Percentiles rank a stretch among this genome's conserved stretches.
Evolutionary conservation across 331 rosid species (phyloP).

Genomic region (Stylosanthes scabra): DNA sequence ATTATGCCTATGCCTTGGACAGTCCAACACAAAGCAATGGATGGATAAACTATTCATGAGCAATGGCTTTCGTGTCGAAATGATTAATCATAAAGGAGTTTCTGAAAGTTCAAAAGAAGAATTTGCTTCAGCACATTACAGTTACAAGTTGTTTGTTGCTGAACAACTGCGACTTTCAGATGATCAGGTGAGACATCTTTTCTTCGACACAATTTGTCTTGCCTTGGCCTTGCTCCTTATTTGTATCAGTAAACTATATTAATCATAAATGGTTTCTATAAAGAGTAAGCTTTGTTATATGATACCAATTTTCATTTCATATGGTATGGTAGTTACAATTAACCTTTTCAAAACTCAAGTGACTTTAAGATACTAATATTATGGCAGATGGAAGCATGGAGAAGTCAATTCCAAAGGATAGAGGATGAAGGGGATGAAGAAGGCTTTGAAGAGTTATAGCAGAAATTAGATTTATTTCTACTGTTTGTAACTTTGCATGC

Average conservation of each 20-base stretch:
- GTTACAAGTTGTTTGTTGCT: constrained; percentile 63
- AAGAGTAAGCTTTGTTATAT: not conserved
- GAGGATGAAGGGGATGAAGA: constrained; percentile 86
- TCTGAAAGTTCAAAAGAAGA: constrained; percentile 56
- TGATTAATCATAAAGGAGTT: constrained; percentile 53
- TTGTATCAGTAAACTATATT: no score
- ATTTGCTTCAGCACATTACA: constrained; percentile 44
- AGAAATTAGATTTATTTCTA: not conserved
- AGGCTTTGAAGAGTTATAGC: constrained; percentile 77
- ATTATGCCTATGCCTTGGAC: constrained; percentile 32
- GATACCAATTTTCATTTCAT: constrained; percentile 8
- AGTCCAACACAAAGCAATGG: constrained; percentile 60
- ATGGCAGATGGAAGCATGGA: constrained; percentile 77
- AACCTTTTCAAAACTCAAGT: not conserved
- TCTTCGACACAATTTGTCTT: not conserved
- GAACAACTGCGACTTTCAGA: constrained; percentile 80
- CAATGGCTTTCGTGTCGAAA: constrained; percentile 76
- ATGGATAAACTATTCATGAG: constrained; percentile 72
- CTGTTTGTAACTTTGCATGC: not conserved
- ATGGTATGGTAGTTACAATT: not conserved
- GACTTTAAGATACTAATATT: constrained; percentile 26
- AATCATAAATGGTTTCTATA: not conserved
- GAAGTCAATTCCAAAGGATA: constrained; percentile 66
- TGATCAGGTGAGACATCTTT: constrained; percentile 57
- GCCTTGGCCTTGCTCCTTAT: not conserved